A percentile compares a stretch with the other conserved stretches of the same genome.
phyloP scores from a whole-genome alignment of 179 eudicot genomes.

The Silene coronaria region DNA sequence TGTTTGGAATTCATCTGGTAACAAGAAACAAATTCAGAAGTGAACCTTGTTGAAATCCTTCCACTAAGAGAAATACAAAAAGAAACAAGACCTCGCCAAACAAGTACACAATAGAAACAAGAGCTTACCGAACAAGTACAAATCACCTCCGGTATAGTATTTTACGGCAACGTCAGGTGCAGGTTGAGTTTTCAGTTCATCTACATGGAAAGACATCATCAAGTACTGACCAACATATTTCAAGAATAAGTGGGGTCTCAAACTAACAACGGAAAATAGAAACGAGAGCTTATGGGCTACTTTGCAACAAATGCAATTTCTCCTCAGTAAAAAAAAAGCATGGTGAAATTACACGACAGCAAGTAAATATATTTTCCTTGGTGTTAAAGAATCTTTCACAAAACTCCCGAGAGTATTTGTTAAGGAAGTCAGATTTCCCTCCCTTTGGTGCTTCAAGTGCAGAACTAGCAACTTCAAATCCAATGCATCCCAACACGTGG shows the following conservation, averaged over 20 bases:
- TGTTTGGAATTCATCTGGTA: conserved; percentile 93
- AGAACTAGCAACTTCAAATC: not conserved
- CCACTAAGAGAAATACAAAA: conserved; percentile 11
- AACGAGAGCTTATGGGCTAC: not conserved
- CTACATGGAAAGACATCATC: conserved; percentile 29
- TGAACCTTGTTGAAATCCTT: conserved; percentile 4
- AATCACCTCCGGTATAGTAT: conserved; percentile 82
- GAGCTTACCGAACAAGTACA: conserved; percentile 93
- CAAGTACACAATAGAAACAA: too few species aligned
- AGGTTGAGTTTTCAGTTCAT: conserved; percentile 67
- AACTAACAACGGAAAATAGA: not conserved
- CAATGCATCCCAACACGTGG: not conserved
- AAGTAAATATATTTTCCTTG: too few species aligned
- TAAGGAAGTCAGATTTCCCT: too few species aligned
- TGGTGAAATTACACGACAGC: too few species aligned
- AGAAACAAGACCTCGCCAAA: conserved; percentile 8
- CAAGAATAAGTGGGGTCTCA: not conserved
- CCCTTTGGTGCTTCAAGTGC: too few species aligned
- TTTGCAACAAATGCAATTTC: too few species aligned
- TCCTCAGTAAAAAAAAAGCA: too few species aligned
- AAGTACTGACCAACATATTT: not conserved
- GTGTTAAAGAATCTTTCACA: too few species aligned
- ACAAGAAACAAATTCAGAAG: conserved; percentile 8
- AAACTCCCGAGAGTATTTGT: too few species aligned
- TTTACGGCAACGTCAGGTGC: conserved; percentile 79